Evolutionary conservation across 257 asterid species (phyloP).

Genomic region (Nicotiana otophora): DNA sequence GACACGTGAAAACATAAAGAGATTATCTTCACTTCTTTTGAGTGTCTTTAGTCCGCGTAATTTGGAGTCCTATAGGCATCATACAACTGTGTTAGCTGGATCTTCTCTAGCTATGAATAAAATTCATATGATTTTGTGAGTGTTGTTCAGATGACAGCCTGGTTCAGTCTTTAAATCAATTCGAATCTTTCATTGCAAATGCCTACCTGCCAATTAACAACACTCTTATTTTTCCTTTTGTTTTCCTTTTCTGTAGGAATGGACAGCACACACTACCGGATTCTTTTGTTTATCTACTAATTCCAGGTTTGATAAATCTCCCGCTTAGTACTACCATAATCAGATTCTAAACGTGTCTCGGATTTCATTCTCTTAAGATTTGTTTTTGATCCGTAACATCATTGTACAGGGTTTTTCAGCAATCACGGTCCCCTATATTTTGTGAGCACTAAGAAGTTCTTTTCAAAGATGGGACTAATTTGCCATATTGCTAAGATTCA

Average conservation of each 20-base stretch:
- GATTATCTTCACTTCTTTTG: neutral
- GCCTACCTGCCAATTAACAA: neutral
- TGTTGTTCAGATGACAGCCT: neutral
- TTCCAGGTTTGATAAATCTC: conserved; percentile 58
- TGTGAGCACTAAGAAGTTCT: conserved; percentile 70
- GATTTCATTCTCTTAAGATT: neutral
- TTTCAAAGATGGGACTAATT: conserved; percentile 90
- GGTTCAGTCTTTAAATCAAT: neutral
- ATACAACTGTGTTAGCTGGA: neutral
- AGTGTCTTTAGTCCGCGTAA: neutral
- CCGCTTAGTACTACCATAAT: neutral
- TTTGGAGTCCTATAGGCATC: neutral
- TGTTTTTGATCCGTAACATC: neutral
- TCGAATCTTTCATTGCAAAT: neutral
- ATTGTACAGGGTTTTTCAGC: conserved; percentile 77
- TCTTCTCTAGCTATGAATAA: neutral
- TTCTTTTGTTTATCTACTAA: conserved; percentile 78
- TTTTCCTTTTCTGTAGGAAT: conserved; percentile 41
- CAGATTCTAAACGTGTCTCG: neutral
- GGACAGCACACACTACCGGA: conserved; percentile 78
- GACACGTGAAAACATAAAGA: neutral
- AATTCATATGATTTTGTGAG: neutral
- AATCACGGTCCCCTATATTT: conserved; percentile 86
- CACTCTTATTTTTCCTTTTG: neutral
- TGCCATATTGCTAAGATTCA: conserved; percentile 93